Evolutionary conservation across 1,139 yeast species (phyloP), one percentile per base, ranked within the genome.

Genomic region (Geotrichum armillariae): DNA sequence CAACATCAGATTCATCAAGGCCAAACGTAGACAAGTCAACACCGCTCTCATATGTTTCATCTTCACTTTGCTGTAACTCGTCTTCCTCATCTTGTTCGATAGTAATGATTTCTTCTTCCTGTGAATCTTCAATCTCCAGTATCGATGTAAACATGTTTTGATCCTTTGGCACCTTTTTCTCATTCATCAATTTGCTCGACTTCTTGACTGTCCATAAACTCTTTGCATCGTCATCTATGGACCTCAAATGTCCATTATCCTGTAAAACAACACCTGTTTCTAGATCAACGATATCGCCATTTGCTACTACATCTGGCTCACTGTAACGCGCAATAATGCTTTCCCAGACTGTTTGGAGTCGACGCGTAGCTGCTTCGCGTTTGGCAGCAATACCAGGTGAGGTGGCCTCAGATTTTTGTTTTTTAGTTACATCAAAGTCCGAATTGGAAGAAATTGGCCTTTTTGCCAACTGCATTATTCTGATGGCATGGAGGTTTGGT

Each of bases 181-280:
- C 29, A 7, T 7, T 7, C 9, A 7, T 7, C 29, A 25, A 7
- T 25, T 7, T 25, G 29, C 11, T 11, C 7, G 11, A 7, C 11
- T 25, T 34, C 16, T 18, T n/a, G 18, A 14, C 18, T 3, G 17
- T 20, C 50, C 50, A 46, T 11, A 46, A 6, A 16, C 21, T 33
- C 16, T 21, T 27, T 16, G 14, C 29, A 9, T 2, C 4, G 6
- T 3, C 21, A 11, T 22, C 21, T 27, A 47, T 17, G 6, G 50
- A 47, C 18, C 39, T 4, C 17, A 47, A 14, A 29, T 47, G 50
- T 2, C 50, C 50, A 23, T 47, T 47, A 31, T 47, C 50, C 22
- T 47, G 21, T 2, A 47, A 23, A 22, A 47, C 14, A 8, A n/a
- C 33, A 6, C 50, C 46, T 11, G 46, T 35, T 23, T 38, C 35